Evolutionary conservation across 177 flowering plant genomes (phyloP), one percentile per base, ranked within the genome.

Genomic region (Vitis hybrid): DNA sequence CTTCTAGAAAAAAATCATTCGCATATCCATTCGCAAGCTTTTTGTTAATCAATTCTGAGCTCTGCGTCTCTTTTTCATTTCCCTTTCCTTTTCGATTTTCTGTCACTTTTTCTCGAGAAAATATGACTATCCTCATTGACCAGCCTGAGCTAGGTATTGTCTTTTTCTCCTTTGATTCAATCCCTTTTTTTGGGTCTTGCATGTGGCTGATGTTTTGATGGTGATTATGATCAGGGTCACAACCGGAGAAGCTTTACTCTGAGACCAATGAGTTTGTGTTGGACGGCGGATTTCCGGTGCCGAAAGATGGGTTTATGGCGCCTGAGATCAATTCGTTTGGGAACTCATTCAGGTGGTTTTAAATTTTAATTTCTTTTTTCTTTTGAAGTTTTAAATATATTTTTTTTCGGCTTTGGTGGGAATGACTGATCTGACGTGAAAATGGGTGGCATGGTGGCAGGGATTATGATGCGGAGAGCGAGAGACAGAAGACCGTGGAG

Each of bases 381-480:
- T 10, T 53, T 24, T n/a, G 11, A 14, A 13, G 18, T 7, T 53
- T 28, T 22, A 8, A 13, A 9, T 49, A 11, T 15, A 7, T 3
- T 18, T 20, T 17, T 12, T 10, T 14, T 38, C 1, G 33, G 11
- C 54, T 4, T 67, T 24, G 28, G 15, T 47, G 19, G 7, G 14
- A 12, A 2, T 14, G 4, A 19, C 47, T 13, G n/a, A 9, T 66
- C 11, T 17, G 18, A 28, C 31, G 31, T 28, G 31, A 28, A 22
- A 10, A 22, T 58, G 51, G 3, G 14, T 12, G 13, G 1, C 4
- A 8, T 55, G 51, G 53, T 44, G 31, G 58, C 75, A 87, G 94
- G 79, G 88, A 84, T 50, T 87, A 88, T 62, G 64, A 88, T 67
- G 89, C 79, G 4, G 87, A 86, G 31, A 82, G 80, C 47, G 85